Conservation (phyloP, 495 filamentous ascomycete genomes). For the Chaetomium fimeti region DNA sequence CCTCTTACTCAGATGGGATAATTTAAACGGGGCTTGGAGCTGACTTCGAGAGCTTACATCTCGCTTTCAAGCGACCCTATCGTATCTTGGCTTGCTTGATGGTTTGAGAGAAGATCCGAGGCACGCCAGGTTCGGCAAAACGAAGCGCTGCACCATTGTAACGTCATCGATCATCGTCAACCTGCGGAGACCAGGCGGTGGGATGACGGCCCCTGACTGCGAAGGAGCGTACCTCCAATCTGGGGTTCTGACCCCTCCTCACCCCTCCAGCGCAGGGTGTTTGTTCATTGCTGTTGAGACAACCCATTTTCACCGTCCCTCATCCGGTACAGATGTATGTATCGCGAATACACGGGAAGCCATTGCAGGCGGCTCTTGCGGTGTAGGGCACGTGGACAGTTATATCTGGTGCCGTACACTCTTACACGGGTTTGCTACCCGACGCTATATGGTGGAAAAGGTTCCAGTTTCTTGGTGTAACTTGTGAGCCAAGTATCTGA, state of each 20-base stretch:
- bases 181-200: not conserved
- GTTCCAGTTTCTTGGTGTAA: not conserved
- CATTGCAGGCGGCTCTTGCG: not conserved
- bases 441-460: not conserved
- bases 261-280: not conserved
- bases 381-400: not conserved
- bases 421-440: conserved; percentile 5
- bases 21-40: no score
- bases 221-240: no score
- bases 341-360: not conserved
- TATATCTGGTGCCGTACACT: not conserved
- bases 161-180: not conserved
- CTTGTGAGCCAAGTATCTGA: conserved; percentile 22
- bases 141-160: not conserved
- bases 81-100: not conserved
- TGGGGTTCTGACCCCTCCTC: no score
- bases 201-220: not conserved
- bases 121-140: not conserved
- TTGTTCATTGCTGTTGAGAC: not conserved
- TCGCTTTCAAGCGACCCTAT: not conserved
- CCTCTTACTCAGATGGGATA: no score
- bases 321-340: not conserved
- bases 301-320: not conserved
- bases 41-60: not conserved
- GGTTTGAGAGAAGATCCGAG: not conserved